These are phyloP conservation scores for Cytospora mali DNA, from an alignment of 2,329 filamentous ascomycete genomes.

Conservation along the genomic window DNA sequence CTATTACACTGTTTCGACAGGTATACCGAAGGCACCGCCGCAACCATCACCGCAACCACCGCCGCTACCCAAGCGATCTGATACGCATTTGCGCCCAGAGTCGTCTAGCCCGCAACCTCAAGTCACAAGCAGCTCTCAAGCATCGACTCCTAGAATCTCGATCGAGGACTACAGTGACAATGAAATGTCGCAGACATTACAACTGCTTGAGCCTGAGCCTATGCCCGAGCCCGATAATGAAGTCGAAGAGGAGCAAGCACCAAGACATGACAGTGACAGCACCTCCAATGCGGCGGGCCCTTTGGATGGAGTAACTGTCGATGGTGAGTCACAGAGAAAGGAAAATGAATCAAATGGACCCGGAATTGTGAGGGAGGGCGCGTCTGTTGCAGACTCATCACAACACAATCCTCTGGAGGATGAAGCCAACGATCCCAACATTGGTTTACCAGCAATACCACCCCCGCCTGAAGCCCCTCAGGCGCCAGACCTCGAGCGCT, in stretches of 20 bases:
- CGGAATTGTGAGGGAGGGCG: constrained; percentile 38
- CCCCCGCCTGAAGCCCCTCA: constrained; percentile 56
- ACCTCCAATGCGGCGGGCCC: neutral
- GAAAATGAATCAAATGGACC: constrained; percentile 42
- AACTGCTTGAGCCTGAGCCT: constrained; percentile 30
- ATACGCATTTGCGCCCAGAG: constrained; percentile 30
- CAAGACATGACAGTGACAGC: neutral
- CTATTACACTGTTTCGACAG: constrained; percentile 87
- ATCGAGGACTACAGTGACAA: constrained; percentile 47
- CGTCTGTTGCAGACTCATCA: constrained; percentile 4
- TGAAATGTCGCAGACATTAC: constrained; percentile 29
- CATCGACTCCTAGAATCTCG: constrained; percentile 46
- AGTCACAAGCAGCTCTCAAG: constrained; percentile 22
- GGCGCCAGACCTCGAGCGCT: constrained; percentile 59
- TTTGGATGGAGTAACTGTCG: neutral
- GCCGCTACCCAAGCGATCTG: constrained; percentile 16
- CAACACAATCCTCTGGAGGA: constrained; percentile 23
- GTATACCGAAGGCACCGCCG: constrained; percentile 59
- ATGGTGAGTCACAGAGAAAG: neutral
- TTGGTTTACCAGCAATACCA: constrained; percentile 47
- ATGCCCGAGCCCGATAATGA: constrained; percentile 24
- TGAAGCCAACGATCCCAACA: constrained; percentile 19
- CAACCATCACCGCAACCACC: neutral
- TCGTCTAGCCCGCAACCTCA: constrained; percentile 22
- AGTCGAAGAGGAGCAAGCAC: constrained; percentile 1